phyloP scores from a whole-genome alignment of 805 yeast species.

The Kodamaea hsintzibuensis region DNA sequence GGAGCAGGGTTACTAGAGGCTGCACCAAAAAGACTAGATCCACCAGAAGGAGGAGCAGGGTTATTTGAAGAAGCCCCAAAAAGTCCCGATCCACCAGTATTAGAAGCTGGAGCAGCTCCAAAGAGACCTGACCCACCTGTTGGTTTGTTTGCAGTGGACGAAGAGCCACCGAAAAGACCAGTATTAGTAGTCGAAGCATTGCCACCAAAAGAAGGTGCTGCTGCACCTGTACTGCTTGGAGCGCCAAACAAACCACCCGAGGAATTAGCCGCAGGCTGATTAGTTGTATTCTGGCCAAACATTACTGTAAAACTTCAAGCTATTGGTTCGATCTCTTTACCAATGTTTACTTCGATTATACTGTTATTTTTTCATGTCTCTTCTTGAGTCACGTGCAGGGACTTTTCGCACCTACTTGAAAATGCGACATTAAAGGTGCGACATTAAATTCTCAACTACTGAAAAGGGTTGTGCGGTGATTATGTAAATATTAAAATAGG shows the following conservation, averaged over 20 bases:
- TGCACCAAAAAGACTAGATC: conserved; percentile 5
- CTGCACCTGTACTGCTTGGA: conserved; percentile 3
- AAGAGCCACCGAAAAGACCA: conserved; percentile 10
- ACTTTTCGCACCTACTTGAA: too few relatives aligned
- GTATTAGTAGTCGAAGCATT: background rate
- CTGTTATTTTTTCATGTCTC: too few relatives aligned
- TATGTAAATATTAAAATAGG: background rate
- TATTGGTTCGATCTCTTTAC: background rate
- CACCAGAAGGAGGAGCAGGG: background rate
- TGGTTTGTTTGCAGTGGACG: background rate
- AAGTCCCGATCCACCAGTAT: background rate
- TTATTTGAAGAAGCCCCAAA: conserved; percentile 2
- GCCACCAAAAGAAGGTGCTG: conserved; percentile 5
- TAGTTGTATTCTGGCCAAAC: conserved; percentile 12
- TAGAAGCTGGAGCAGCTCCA: conserved; percentile 3
- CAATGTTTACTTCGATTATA: conserved; percentile 5
- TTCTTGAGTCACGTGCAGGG: too few relatives aligned
- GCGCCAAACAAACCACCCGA: conserved; percentile 9
- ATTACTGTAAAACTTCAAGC: background rate
- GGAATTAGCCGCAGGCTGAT: conserved; percentile 1
- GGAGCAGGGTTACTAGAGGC: conserved; percentile 1
- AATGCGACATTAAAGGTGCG: too few relatives aligned
- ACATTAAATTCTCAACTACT: too few relatives aligned
- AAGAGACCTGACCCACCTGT: conserved; percentile 3
- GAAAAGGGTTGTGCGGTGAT: too few relatives aligned